Percentiles rank a stretch among this genome's conserved stretches.
Conservation (phyloP, 2,329 filamentous ascomycete species). For the Colletotrichum sp. region DNA sequence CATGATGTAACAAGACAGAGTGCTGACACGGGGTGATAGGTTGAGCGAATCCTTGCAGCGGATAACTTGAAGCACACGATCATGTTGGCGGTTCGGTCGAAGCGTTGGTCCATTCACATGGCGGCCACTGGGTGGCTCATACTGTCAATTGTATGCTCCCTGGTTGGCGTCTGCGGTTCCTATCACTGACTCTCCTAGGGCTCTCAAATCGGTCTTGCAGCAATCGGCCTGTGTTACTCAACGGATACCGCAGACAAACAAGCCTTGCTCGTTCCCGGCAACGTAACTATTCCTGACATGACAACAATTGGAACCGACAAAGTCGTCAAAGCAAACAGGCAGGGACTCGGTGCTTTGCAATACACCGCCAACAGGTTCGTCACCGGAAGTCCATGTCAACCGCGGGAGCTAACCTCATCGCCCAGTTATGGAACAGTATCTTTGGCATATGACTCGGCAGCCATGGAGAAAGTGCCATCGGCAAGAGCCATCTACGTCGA, state of each 20-base stretch:
- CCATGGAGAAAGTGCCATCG: conserved; percentile 24
- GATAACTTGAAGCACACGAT: conserved; percentile 34
- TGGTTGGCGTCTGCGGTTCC: fast-evolving
- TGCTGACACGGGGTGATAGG: neutral
- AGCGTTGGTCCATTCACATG: conserved; percentile 30
- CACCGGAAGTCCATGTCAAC: neutral
- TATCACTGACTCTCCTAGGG: conserved; percentile 28
- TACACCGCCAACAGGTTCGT: conserved; percentile 46
- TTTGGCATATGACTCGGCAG: conserved; percentile 30
- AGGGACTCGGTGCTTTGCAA: conserved; percentile 34
- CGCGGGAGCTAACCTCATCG: neutral
- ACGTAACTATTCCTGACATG: conserved; percentile 42
- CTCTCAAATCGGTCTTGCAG: conserved; percentile 47
- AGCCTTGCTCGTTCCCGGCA: conserved; percentile 36
- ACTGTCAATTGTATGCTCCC: conserved; percentile 32
- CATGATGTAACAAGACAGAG: neutral
- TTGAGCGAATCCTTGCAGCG: conserved; percentile 34
- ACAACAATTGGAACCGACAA: conserved; percentile 35
- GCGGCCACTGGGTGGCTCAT: conserved; percentile 33
- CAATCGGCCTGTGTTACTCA: conserved; percentile 46
- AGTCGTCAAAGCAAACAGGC: conserved; percentile 27
- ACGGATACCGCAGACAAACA: conserved; percentile 40
- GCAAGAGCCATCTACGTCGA: conserved; percentile 35
- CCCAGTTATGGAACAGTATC: conserved; percentile 43
- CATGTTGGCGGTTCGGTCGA: conserved; percentile 31